These are phyloP conservation scores for Echria macrotheca DNA, from an alignment of 495 filamentous ascomycete genomes.

Conservation along the genomic window DNA sequence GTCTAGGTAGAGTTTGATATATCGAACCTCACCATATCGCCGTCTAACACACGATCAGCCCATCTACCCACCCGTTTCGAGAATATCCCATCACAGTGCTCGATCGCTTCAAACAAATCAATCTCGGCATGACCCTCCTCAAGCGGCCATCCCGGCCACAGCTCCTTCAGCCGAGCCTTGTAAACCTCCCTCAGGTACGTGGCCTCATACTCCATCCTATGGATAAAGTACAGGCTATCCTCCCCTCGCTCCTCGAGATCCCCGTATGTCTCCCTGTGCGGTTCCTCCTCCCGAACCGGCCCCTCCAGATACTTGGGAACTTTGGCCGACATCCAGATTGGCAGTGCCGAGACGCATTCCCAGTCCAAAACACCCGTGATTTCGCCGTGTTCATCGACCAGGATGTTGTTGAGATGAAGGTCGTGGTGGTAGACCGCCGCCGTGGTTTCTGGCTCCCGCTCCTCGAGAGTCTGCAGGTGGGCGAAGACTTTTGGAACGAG, in stretches of 20 bases:
- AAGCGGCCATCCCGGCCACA: conserved; percentile 13
- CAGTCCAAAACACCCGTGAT: conserved; percentile 48
- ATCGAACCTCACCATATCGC: conserved; percentile 10
- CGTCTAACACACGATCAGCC: conserved; percentile 13
- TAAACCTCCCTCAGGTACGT: conserved; percentile 25
- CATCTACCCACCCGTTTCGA: conserved; percentile 5
- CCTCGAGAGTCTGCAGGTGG: neutral
- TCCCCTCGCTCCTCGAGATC: conserved; percentile 9
- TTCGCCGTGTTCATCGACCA: conserved; percentile 37
- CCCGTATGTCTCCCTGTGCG: conserved; percentile 20
- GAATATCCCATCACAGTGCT: conserved; percentile 9
- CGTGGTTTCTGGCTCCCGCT: conserved; percentile 19
- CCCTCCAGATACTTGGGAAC: conserved; percentile 38
- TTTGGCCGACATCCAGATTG: conserved; percentile 41
- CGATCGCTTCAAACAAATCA: conserved; percentile 14
- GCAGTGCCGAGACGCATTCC: conserved; percentile 44
- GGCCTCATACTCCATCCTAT: conserved; percentile 25
- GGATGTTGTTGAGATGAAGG: conserved; percentile 43
- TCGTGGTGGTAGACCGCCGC: conserved; percentile 42
- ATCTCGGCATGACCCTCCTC: conserved; percentile 12
- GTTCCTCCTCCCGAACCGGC: conserved; percentile 23
- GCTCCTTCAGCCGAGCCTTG: conserved; percentile 13
- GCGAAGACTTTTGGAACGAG: conserved; percentile 20
- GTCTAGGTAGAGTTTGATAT: too few species aligned
- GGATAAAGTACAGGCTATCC: conserved; percentile 22